Base-by-base conservation (phyloP, 2,329 filamentous ascomycete genomes). In the Chrysoporthe puriensis region DNA sequence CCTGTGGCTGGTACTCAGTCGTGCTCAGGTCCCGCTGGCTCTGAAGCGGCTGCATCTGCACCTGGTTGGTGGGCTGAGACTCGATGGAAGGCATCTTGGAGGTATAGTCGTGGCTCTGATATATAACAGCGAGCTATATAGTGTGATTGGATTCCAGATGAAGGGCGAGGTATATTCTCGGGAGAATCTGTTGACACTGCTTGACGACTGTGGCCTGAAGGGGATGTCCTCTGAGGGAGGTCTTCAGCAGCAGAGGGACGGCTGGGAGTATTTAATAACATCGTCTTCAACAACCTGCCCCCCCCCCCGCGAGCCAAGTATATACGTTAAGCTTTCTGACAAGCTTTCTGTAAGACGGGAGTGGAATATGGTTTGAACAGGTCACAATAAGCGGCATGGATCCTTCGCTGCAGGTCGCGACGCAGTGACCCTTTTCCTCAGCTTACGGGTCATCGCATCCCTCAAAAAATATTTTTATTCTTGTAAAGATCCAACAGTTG, bases 31-130 rank as follows among this genome's bases (percentile, higher is more conserved):
- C 18, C n/a, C 43, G 40, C 34, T 26, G n/a, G 58, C 13, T 26
- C 58, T 13, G 58, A 14, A 48, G 14, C 34, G 58, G 21, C 11
- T 5, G 42, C 58, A 61, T 61, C 42, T 61, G 58, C 21, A 61
- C 42, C 58, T 61, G 58, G 21, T 16, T 61, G 42, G n/a, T 26
- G 40, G 58, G 58, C 43, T 61, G 58, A 8, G 58, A 61, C 58
- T 61, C 58, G 43, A 61, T 16, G 42, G 58, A 61, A 44, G 58
- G 58, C 58, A 61, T 61, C 9, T 26, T 61, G 40, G 32, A 7
- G 13, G 43, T 32, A 11, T 61, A 26, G 26, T 26, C 26, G 26
- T 26, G 26, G 26, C 26, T 26, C 26, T 26, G 26, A 21, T 40
- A 2, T 59, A 26, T 59, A 32, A 26, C 26, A 26, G 26, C 26